phyloP scores from a whole-genome alignment of 2,329 filamentous ascomycete genomes.

The Calonectria naviculata region DNA sequence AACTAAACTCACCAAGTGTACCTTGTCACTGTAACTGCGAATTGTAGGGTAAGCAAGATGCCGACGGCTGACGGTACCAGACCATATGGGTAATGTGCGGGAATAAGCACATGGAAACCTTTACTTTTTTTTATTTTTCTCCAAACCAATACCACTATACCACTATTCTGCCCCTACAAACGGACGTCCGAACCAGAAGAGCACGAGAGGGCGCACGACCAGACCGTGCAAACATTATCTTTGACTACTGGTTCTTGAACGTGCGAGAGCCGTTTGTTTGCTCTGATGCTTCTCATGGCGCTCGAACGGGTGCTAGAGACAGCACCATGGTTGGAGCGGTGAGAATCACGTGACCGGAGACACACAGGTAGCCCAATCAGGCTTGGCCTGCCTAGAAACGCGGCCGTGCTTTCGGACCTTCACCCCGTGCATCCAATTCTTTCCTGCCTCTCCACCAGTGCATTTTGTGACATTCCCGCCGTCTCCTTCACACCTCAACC shows the following conservation, averaged over 20 bases:
- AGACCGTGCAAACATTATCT: neutral
- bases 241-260: neutral
- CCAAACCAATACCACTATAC: too few species aligned
- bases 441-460: conserved; percentile 50
- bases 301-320: neutral
- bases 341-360: conserved; percentile 30
- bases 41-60: neutral
- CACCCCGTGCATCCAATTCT: conserved; percentile 52
- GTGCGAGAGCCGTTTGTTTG: neutral
- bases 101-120: neutral
- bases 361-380: conserved; percentile 26
- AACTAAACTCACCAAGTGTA: neutral
- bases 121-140: neutral
- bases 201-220: neutral
- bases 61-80: neutral
- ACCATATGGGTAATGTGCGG: neutral
- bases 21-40: too few species aligned
- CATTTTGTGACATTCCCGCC: conserved; percentile 49
- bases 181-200: too few species aligned
- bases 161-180: neutral
- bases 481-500: conserved; percentile 48
- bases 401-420: conserved; percentile 42
- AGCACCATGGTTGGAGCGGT: neutral
- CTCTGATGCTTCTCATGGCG: too few species aligned
- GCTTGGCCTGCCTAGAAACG: conserved; percentile 39